Conservation (phyloP, 2,329 filamentous ascomycete genomes). For the Neonectria magnoliae region DNA sequence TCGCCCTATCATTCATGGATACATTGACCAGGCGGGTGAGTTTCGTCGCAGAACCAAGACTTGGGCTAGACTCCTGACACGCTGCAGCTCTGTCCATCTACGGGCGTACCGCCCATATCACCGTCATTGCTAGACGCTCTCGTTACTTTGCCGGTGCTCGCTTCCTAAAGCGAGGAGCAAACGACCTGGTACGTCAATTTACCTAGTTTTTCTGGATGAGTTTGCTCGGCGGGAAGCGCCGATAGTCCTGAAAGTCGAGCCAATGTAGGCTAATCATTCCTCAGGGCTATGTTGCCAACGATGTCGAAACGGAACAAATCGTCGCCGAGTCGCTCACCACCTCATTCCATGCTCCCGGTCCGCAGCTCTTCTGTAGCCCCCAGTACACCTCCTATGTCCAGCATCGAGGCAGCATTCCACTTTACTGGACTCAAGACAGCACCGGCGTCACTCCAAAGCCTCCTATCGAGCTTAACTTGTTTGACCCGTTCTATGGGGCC, state of each 20-base stretch:
- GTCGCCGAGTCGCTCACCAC: conserved; percentile 94
- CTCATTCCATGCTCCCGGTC: conserved; percentile 92
- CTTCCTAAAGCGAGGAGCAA: conserved; percentile 93
- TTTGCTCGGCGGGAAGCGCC: background rate
- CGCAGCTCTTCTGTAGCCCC: conserved; percentile 84
- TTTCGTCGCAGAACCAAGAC: background rate
- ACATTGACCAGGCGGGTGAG: conserved; percentile 84
- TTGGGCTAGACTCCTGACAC: background rate
- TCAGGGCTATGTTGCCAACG: conserved; percentile 91
- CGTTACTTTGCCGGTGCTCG: conserved; percentile 93
- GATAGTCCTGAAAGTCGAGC: too few species aligned
- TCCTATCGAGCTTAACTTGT: conserved; percentile 92
- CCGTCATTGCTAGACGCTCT: conserved; percentile 91
- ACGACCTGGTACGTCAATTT: conserved; percentile 70
- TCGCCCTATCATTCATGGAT: conserved; percentile 93
- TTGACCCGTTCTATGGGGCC: conserved; percentile 94
- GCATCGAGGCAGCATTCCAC: conserved; percentile 93
- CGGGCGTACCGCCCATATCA: conserved; percentile 88
- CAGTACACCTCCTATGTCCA: conserved; percentile 97
- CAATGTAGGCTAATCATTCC: conserved; percentile 14
- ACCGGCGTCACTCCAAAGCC: conserved; percentile 96
- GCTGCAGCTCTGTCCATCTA: conserved; percentile 77
- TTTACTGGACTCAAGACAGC: conserved; percentile 97
- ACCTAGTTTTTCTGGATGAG: background rate
- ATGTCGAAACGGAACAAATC: conserved; percentile 98